phyloP scores from a whole-genome alignment of 2,329 filamentous ascomycete genomes.

The Cladosporium sp. region DNA sequence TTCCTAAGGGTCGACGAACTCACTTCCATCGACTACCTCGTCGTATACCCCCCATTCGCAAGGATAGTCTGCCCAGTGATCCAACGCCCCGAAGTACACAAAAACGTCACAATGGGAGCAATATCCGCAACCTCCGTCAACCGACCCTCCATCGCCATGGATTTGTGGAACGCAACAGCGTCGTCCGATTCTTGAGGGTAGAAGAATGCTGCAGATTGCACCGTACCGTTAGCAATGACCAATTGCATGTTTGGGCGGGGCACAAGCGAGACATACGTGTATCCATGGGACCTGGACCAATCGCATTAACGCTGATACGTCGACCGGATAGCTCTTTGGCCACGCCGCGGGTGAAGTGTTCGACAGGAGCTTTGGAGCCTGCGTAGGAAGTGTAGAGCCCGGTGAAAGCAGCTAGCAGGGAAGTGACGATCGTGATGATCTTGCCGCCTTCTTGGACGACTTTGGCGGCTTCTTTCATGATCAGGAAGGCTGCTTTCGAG shows the following conservation, averaged over 20 bases:
- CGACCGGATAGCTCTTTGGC: conserved; percentile 18
- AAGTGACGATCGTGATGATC: conserved; percentile 21
- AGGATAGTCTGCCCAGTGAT: conserved; percentile 16
- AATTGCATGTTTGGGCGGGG: background rate
- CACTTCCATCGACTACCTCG: background rate
- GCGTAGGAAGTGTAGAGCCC: conserved; percentile 21
- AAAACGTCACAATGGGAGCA: conserved; percentile 21
- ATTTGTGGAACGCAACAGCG: conserved; percentile 21
- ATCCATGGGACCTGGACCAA: conserved; percentile 23
- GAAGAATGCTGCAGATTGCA: conserved; percentile 17
- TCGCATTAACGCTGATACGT: conserved; percentile 20
- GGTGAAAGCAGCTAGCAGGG: conserved; percentile 19
- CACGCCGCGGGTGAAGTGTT: conserved; percentile 22
- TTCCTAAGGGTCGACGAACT: too few relatives aligned
- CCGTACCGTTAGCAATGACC: background rate
- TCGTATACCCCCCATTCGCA: conserved; percentile 3
- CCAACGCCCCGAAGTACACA: conserved; percentile 20
- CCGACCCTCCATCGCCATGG: conserved; percentile 16
- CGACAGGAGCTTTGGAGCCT: conserved; percentile 22
- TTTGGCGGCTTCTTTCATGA: conserved; percentile 20
- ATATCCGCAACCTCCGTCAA: conserved; percentile 21
- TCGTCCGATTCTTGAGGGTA: conserved; percentile 20
- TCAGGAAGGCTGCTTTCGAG: conserved; percentile 23
- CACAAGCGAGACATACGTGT: background rate
- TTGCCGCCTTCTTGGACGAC: conserved; percentile 21